Percentiles rank a stretch among this genome's conserved stretches.
Conservation (phyloP, 768 basidiomycete genomes). For the Lentinula lateritia region DNA sequence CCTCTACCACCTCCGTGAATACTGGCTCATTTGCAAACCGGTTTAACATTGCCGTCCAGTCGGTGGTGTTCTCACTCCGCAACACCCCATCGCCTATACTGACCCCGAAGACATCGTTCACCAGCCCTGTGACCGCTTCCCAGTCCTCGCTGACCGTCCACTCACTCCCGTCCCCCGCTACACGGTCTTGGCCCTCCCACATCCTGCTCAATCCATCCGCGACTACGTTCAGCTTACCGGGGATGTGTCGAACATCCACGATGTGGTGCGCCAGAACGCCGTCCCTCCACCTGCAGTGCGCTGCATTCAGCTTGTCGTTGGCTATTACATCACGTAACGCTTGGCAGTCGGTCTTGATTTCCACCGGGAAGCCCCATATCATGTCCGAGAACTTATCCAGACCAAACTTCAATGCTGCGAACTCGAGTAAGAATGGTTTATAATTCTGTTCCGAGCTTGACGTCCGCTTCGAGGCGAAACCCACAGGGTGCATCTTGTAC, state of each 20-base stretch:
- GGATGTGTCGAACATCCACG: slow-evolving; percentile 14
- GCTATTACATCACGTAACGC: no score
- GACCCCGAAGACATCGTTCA: background rate
- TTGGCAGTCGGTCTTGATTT: slow-evolving; percentile 28
- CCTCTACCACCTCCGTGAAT: slow-evolving; percentile 4
- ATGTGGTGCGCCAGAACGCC: slow-evolving; percentile 18
- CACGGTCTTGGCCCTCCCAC: no score
- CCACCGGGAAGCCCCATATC: slow-evolving; percentile 20
- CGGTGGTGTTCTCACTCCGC: background rate
- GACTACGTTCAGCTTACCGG: slow-evolving; percentile 17
- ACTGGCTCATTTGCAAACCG: background rate
- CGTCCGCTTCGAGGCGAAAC: no score
- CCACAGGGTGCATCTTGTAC: slow-evolving; percentile 14
- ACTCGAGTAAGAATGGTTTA: slow-evolving; percentile 19
- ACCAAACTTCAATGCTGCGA: slow-evolving; percentile 27
- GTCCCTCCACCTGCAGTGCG: slow-evolving; percentile 26
- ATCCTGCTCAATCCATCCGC: slow-evolving; percentile 25
- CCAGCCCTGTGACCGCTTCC: no score
- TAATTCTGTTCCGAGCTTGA: slow-evolving; percentile 8
- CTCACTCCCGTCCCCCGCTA: no score
- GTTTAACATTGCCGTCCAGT: background rate
- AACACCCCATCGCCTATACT: no score
- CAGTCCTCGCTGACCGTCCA: no score
- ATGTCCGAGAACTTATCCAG: slow-evolving; percentile 23
- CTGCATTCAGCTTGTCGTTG: slow-evolving; percentile 19